phyloP scores from a whole-genome alignment of 495 filamentous ascomycete species.

The Trichocladium uniseriatum region DNA sequence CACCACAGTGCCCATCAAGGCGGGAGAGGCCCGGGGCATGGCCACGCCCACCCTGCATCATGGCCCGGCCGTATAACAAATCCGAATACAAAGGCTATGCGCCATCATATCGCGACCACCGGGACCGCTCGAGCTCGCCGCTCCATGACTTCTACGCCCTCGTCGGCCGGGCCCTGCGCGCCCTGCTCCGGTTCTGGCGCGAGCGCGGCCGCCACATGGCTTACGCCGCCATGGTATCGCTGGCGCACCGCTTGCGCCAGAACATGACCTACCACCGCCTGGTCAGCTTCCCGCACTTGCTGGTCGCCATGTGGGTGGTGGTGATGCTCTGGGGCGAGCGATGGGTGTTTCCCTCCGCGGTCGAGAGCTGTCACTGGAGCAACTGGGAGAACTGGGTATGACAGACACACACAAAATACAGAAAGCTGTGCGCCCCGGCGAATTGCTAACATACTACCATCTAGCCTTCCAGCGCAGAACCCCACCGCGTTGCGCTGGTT shows the following conservation, averaged over 20 bases:
- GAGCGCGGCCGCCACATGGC: slow-evolving; percentile 29
- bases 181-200: slow-evolving; percentile 28
- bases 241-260: slow-evolving; percentile 24
- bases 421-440: not conserved
- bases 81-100: slow-evolving; percentile 5
- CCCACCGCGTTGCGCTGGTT: slow-evolving; percentile 79
- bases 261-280: slow-evolving; percentile 39
- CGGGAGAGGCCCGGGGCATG: slow-evolving; percentile 12
- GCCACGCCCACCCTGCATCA: slow-evolving; percentile 14
- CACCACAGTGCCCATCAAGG: no score
- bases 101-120: slow-evolving; percentile 9
- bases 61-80: slow-evolving; percentile 21
- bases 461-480: slow-evolving; percentile 64
- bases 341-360: slow-evolving; percentile 56
- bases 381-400: slow-evolving; percentile 91
- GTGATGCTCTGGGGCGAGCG: slow-evolving; percentile 83
- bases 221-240: slow-evolving; percentile 18
- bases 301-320: slow-evolving; percentile 67
- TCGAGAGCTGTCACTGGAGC: slow-evolving; percentile 70
- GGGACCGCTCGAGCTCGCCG: slow-evolving; percentile 19
- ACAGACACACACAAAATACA: slow-evolving; percentile 1
- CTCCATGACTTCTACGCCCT: slow-evolving; percentile 22
- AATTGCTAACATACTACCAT: not conserved
- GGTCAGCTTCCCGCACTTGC: slow-evolving; percentile 52
- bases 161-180: slow-evolving; percentile 25